Evolutionary conservation across 225 moss, liverwort and hornwort genomes (phyloP).

Genomic region (Marchantia polymorpha): DNA sequence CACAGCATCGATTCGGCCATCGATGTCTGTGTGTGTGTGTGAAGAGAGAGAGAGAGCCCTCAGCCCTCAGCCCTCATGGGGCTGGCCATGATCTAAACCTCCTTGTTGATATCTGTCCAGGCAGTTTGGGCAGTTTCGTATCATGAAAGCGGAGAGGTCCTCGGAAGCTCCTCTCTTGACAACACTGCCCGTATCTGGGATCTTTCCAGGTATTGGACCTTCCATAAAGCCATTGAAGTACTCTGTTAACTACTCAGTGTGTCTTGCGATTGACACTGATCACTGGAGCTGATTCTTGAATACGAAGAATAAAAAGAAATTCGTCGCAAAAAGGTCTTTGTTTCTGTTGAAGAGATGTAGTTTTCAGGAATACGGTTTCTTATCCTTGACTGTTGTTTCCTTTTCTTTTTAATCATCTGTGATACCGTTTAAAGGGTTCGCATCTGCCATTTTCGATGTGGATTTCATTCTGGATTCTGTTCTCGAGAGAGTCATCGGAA

Average conservation of each 20-base stretch:
- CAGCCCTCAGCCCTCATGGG: too few relatives aligned
- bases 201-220: conserved; percentile 44
- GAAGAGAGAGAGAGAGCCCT: not conserved
- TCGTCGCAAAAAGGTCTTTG: too few relatives aligned
- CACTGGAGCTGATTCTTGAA: not conserved
- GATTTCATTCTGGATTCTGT: too few relatives aligned
- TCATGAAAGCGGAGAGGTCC: conserved; percentile 80
- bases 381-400: too few relatives aligned
- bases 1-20: too few relatives aligned
- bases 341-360: too few relatives aligned
- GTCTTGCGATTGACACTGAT: not conserved
- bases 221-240: not conserved
- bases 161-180: conserved; percentile 91
- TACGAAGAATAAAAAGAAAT: not conserved
- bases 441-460: too few relatives aligned
- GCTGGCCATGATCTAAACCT: not conserved
- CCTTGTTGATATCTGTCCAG: conserved; percentile 25
- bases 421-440: too few relatives aligned
- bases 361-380: too few relatives aligned
- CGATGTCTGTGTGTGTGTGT: too few relatives aligned
- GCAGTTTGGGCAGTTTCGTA: conserved; percentile 92
- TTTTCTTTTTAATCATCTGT: too few relatives aligned
- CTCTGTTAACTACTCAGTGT: not conserved
- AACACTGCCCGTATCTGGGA: conserved; percentile 93
- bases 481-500: too few relatives aligned